A percentile compares a stretch with the other conserved stretches of the same genome.
These are phyloP conservation scores for Ogataea pini DNA, from an alignment of 805 yeast species.

Conservation along the genomic window DNA sequence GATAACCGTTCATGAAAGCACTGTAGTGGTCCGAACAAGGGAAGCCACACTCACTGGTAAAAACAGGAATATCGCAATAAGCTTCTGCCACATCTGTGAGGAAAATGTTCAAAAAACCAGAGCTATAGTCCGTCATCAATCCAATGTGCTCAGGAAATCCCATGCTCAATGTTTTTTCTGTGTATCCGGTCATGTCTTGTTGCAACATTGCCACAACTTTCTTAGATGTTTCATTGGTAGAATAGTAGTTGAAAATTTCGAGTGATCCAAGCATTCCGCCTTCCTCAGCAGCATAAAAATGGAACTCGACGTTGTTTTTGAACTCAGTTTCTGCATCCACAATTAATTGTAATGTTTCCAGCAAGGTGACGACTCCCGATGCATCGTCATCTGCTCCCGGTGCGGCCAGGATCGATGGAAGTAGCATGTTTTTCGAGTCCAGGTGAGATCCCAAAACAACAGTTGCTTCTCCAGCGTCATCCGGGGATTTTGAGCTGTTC, in stretches of 20 bases:
- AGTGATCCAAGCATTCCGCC: slow-evolving; percentile 86
- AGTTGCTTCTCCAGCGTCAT: slow-evolving; percentile 33
- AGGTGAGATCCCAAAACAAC: slow-evolving; percentile 85
- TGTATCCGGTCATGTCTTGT: slow-evolving; percentile 92
- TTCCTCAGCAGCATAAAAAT: slow-evolving; percentile 92
- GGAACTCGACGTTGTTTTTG: slow-evolving; percentile 80
- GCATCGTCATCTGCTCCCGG: slow-evolving; percentile 98
- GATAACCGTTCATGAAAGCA: slow-evolving; percentile 80
- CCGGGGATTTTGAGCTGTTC: slow-evolving; percentile 6
- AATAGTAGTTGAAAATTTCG: slow-evolving; percentile 66
- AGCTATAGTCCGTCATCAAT: slow-evolving; percentile 72
- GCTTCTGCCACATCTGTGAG: slow-evolving; percentile 58
- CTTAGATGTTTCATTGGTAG: slow-evolving; percentile 36
- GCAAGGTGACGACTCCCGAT: slow-evolving; percentile 74
- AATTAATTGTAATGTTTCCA: slow-evolving; percentile 57
- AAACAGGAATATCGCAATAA: slow-evolving; percentile 68
- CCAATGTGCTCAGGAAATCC: slow-evolving; percentile 72
- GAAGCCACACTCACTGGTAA: slow-evolving; percentile 82
- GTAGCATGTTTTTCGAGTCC: slow-evolving; percentile 73
- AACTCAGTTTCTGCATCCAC: slow-evolving; percentile 15
- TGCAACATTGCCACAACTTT: slow-evolving; percentile 84
- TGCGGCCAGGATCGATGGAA: slow-evolving; percentile 71
- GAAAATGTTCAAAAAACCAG: slow-evolving; percentile 55
- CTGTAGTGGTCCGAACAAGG: slow-evolving; percentile 95
- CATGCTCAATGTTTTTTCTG: slow-evolving; percentile 48